Evolutionary conservation across 768 basidiomycete genomes (phyloP).

Genomic region (Xerocomellus amylosporus): DNA sequence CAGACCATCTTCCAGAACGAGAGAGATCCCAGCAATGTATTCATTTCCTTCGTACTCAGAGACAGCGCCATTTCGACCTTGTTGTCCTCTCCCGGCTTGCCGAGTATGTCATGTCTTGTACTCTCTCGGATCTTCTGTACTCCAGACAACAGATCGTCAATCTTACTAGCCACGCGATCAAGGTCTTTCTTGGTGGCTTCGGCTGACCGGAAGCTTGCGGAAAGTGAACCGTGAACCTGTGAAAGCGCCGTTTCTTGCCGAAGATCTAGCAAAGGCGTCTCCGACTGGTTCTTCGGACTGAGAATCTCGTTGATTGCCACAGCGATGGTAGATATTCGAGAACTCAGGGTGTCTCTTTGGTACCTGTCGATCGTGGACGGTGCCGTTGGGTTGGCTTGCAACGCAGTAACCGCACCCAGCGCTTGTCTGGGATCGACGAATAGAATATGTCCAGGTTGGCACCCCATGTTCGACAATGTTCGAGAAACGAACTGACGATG

Average conservation of each 20-base stretch:
- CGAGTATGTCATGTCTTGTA: conserved; percentile 40
- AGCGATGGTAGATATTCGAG: conserved; percentile 52
- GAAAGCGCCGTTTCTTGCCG: conserved; percentile 38
- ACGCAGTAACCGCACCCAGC: conserved; percentile 45
- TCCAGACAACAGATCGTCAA: conserved; percentile 37
- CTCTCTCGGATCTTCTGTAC: conserved; percentile 41
- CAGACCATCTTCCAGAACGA: conserved; percentile 40
- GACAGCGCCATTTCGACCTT: conserved; percentile 30
- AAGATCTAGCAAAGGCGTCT: conserved; percentile 23
- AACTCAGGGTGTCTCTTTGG: conserved; percentile 59
- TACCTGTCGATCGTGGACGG: conserved; percentile 57
- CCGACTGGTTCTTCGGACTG: not conserved
- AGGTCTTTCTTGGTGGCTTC: conserved; percentile 31
- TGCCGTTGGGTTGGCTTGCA: conserved; percentile 47
- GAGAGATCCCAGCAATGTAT: conserved; percentile 30
- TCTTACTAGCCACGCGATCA: conserved; percentile 34
- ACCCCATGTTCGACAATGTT: conserved; percentile 21
- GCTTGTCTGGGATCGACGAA: conserved; percentile 62
- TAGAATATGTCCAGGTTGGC: conserved; percentile 35
- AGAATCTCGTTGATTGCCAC: conserved; percentile 34
- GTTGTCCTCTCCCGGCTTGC: conserved; percentile 21
- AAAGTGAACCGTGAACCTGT: conserved; percentile 41
- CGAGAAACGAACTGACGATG: conserved; percentile 18
- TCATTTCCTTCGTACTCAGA: conserved; percentile 30
- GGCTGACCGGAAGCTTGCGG: conserved; percentile 36